Evolutionary conservation across 2,329 filamentous ascomycete species (phyloP).

Genomic region (Pseudogymnoascus sp.): DNA sequence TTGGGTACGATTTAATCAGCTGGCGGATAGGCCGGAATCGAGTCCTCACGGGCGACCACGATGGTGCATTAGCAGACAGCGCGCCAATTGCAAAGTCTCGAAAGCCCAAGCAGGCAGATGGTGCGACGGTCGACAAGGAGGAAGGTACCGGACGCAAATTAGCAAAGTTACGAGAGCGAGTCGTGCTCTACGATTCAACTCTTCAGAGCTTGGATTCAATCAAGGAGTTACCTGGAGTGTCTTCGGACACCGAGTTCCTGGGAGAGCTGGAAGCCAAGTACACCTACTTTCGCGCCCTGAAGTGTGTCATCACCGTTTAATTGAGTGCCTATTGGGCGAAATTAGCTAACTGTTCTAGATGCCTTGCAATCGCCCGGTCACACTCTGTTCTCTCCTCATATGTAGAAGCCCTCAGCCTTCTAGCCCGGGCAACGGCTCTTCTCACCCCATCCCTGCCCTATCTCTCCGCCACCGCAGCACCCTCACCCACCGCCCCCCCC

Average conservation of each 20-base stretch:
- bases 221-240: constrained; percentile 81
- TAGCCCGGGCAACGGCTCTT: constrained; percentile 61
- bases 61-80: constrained; percentile 58
- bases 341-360: constrained; percentile 39
- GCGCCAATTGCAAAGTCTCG: constrained; percentile 33
- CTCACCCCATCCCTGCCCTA: constrained; percentile 42
- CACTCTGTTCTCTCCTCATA: constrained; percentile 65
- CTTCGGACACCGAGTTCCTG: constrained; percentile 69
- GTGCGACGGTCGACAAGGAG: constrained; percentile 41
- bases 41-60: constrained; percentile 72
- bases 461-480: constrained; percentile 32
- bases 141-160: constrained; percentile 68
- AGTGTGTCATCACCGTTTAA: constrained; percentile 43
- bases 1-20: constrained; percentile 88
- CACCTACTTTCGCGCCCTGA: constrained; percentile 80
- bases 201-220: constrained; percentile 86
- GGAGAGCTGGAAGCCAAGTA: constrained; percentile 69
- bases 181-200: constrained; percentile 84
- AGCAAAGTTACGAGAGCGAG: constrained; percentile 72
- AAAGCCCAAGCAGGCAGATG: constrained; percentile 46
- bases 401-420: constrained; percentile 77
- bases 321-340: background rate
- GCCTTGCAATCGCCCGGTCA: constrained; percentile 75
- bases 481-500: constrained; percentile 41
- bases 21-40: constrained; percentile 93